Evolutionary conservation across 345 rosid genomes (phyloP).

Genomic region (Tarenaya hassleriana): DNA sequence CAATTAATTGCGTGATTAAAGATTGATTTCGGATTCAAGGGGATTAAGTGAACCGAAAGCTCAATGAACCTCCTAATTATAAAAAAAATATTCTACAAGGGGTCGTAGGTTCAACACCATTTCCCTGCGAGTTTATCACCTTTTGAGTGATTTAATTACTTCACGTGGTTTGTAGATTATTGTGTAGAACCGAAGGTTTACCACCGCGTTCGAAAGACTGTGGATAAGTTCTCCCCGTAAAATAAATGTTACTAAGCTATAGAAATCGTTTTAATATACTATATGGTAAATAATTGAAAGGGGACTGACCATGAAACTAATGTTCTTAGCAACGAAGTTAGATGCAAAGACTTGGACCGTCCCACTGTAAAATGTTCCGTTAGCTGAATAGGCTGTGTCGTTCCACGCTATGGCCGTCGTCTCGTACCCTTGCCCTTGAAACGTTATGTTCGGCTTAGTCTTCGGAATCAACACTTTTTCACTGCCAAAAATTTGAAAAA

Average conservation of each 20-base stretch:
- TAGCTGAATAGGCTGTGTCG: slow-evolving; percentile 67
- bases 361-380: slow-evolving; percentile 70
- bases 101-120: no score
- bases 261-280: slow-evolving; percentile 1
- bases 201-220: no score
- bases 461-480: slow-evolving; percentile 66
- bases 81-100: no score
- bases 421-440: slow-evolving; percentile 84
- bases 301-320: slow-evolving; percentile 78
- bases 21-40: no score
- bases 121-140: no score
- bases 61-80: no score
- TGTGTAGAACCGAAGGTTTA: no score
- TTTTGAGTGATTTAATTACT: no score
- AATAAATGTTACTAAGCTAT: not conserved
- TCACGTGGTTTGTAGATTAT: no score
- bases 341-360: slow-evolving; percentile 74
- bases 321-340: slow-evolving; percentile 71
- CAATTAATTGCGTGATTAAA: no score
- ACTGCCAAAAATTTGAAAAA: slow-evolving; percentile 27
- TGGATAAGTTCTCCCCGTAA: no score
- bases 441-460: slow-evolving; percentile 68
- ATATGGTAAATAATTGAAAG: not conserved
- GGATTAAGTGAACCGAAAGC: no score
- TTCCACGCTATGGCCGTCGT: slow-evolving; percentile 86